These are phyloP conservation scores for Petunia axillaris DNA, from an alignment of 257 asterid species.

Conservation along the genomic window DNA sequence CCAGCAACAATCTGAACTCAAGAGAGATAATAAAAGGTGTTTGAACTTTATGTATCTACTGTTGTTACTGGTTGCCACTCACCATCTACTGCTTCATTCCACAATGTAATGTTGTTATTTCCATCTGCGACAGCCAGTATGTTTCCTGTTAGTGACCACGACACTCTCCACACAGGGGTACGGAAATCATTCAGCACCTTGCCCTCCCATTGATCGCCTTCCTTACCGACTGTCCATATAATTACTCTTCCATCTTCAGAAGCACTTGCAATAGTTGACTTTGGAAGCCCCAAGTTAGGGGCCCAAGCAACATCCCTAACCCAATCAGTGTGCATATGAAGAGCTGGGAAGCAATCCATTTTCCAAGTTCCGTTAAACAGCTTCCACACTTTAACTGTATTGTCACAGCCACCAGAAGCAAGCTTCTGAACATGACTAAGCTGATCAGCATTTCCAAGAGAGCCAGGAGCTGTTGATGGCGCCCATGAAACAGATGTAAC, in stretches of 20 bases:
- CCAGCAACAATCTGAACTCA: neutral
- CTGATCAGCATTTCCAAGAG: slow-evolving; percentile 47
- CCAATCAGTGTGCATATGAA: slow-evolving; percentile 69
- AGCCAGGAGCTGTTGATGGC: slow-evolving; percentile 64
- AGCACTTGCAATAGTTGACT: slow-evolving; percentile 68
- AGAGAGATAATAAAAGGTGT: neutral
- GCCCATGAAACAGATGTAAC: slow-evolving; percentile 84
- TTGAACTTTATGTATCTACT: slow-evolving; percentile 41
- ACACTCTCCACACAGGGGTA: slow-evolving; percentile 65
- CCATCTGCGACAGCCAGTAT: slow-evolving; percentile 76
- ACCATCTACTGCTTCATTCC: slow-evolving; percentile 74
- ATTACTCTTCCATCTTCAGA: slow-evolving; percentile 67
- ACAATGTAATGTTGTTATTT: slow-evolving; percentile 56
- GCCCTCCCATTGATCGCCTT: slow-evolving; percentile 65
- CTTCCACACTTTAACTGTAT: slow-evolving; percentile 74
- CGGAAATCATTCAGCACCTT: slow-evolving; percentile 61
- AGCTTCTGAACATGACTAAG: slow-evolving; percentile 57
- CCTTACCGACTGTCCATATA: slow-evolving; percentile 57
- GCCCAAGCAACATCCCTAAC: slow-evolving; percentile 79
- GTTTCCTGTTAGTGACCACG: slow-evolving; percentile 77
- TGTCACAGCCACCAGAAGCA: slow-evolving; percentile 75
- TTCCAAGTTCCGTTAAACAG: slow-evolving; percentile 59
- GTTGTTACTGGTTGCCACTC: slow-evolving; percentile 68
- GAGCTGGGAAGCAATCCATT: slow-evolving; percentile 72
- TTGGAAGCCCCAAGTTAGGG: slow-evolving; percentile 71